These are phyloP conservation scores for Pichia cabralensis DNA, from an alignment of 805 yeast genomes.

Conservation along the genomic window DNA sequence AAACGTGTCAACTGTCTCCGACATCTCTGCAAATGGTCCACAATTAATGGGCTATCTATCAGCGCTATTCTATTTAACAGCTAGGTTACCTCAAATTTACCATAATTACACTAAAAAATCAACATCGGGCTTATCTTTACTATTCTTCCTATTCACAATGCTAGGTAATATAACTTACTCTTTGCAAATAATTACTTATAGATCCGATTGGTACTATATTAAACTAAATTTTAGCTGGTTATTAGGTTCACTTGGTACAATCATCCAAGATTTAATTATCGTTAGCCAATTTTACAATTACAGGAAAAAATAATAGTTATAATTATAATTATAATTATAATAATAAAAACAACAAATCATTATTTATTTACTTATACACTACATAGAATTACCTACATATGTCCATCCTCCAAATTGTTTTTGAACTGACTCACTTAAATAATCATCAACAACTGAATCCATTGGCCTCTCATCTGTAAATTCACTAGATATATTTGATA, in stretches of 20 bases:
- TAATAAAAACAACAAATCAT: no score
- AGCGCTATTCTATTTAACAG: constrained; percentile 60
- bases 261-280: constrained; percentile 57
- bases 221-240: constrained; percentile 64
- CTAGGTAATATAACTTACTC: constrained; percentile 72
- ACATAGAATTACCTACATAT: constrained; percentile 54
- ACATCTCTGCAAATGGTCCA: no score
- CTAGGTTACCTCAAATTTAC: constrained; percentile 71
- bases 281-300: constrained; percentile 61
- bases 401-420: constrained; percentile 99
- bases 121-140: constrained; percentile 76
- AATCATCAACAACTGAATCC: constrained; percentile 92
- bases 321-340: no score
- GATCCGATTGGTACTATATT: constrained; percentile 52
- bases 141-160: constrained; percentile 65
- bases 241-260: constrained; percentile 70
- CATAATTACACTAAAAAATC: constrained; percentile 73
- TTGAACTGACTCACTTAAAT: constrained; percentile 88
- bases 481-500: constrained; percentile 86
- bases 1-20: no score
- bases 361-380: background rate
- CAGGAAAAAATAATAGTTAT: constrained; percentile 16
- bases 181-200: constrained; percentile 56
- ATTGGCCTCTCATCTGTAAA: constrained; percentile 90
- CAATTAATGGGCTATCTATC: constrained; percentile 63